A percentile compares a stretch with the other conserved stretches of the same genome.
Conservation (phyloP, 2,329 filamentous ascomycete species). For the Pezicula carpinea region DNA sequence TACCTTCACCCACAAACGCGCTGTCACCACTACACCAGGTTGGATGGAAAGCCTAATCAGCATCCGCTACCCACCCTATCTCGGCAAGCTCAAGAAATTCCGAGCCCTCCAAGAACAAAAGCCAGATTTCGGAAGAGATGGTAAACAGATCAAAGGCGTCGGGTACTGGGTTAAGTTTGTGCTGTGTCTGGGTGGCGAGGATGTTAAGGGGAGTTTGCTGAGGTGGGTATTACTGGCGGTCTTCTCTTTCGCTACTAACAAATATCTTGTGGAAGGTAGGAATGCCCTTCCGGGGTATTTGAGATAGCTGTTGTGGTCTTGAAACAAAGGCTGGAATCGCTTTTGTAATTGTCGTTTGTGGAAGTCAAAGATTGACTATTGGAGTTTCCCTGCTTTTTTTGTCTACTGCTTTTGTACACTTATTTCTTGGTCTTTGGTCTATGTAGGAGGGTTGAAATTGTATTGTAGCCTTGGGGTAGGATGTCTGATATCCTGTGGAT, state of each 20-base stretch:
- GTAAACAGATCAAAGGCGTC: constrained; percentile 45
- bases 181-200: constrained; percentile 45
- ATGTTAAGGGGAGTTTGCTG: constrained; percentile 44
- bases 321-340: too few relatives aligned
- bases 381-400: too few relatives aligned
- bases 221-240: constrained; percentile 46
- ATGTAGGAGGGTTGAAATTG: too few relatives aligned
- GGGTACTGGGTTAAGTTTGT: constrained; percentile 51
- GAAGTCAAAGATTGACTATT: too few relatives aligned
- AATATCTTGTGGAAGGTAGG: constrained; percentile 3
- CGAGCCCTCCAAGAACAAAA: constrained; percentile 37
- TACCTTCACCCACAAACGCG: constrained; percentile 56
- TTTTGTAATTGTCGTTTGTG: too few relatives aligned
- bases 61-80: constrained; percentile 63
- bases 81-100: constrained; percentile 37
- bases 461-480: too few relatives aligned
- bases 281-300: not conserved
- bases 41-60: constrained; percentile 66
- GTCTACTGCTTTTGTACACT: too few relatives aligned
- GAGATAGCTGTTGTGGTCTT: not conserved
- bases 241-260: constrained; percentile 17
- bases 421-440: too few relatives aligned
- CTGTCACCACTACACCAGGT: constrained; percentile 54
- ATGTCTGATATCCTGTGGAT: too few relatives aligned
- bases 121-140: constrained; percentile 60